phyloP scores from a whole-genome alignment of 139 green algal genomes.

The Mychonastes homosphaera region DNA sequence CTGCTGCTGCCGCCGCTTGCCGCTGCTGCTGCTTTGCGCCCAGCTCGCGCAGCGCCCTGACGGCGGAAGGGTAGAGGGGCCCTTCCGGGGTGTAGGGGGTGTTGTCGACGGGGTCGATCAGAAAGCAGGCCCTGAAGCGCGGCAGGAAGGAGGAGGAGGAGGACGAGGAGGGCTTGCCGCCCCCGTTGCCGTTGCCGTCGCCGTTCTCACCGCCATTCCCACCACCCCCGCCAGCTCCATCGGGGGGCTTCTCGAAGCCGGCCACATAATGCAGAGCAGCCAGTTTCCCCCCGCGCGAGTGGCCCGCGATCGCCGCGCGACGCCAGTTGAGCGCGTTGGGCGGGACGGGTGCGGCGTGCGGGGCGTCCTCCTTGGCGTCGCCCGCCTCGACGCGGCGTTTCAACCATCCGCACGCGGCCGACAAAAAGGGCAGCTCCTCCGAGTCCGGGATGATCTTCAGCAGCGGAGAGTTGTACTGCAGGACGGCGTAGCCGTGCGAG shows the following conservation, averaged over 20 bases:
- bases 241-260: too few relatives aligned
- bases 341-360: neutral
- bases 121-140: neutral
- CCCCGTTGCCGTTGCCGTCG: too few relatives aligned
- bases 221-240: too few relatives aligned
- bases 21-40: neutral
- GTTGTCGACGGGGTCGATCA: neutral
- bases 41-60: neutral
- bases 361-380: neutral
- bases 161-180: too few relatives aligned
- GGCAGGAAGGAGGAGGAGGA: too few relatives aligned
- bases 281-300: too few relatives aligned
- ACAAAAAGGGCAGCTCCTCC: slow-evolving; percentile 21
- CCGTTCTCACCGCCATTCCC: too few relatives aligned
- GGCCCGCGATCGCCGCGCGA: too few relatives aligned
- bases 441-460: slow-evolving; percentile 21
- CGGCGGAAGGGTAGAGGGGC: neutral
- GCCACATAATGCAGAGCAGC: too few relatives aligned
- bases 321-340: too few relatives aligned
- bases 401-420: neutral
- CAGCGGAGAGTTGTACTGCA: slow-evolving; percentile 32
- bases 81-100: neutral
- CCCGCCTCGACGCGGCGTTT: neutral
- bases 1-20: too few relatives aligned
- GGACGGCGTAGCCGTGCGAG: slow-evolving; percentile 30